Percentiles rank a stretch among this genome's conserved stretches.
Evolutionary conservation across 75 land plant genomes (phyloP).

Genomic region (Sequoiadendron giganteum): DNA sequence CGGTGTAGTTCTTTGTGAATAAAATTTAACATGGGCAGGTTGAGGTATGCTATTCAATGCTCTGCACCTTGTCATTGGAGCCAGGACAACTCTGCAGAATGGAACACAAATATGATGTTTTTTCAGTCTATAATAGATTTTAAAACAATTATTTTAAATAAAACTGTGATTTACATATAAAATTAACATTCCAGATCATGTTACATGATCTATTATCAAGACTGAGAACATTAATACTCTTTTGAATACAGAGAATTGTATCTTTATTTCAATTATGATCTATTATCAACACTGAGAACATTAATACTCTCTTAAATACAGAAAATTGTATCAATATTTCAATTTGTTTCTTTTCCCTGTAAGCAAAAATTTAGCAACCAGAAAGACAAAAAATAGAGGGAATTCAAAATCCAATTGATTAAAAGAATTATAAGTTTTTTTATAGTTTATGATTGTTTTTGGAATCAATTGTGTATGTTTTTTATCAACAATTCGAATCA

Average conservation of each 20-base stretch:
- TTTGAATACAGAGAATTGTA: too few species aligned
- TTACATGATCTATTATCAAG: not conserved
- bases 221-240: not conserved
- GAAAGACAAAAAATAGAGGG: not conserved
- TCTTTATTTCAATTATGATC: too few species aligned
- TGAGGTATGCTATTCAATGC: slow-evolving; percentile 54
- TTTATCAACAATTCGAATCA: too few species aligned
- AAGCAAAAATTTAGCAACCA: too few species aligned
- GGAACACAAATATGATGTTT: not conserved
- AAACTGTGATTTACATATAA: too few species aligned
- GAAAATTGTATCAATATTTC: not conserved
- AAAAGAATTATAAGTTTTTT: too few species aligned
- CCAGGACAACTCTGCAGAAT: slow-evolving; percentile 64
- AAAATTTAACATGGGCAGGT: slow-evolving; percentile 47
- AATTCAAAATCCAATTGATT: too few species aligned
- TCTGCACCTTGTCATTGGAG: slow-evolving; percentile 88
- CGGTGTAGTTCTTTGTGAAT: slow-evolving; percentile 55
- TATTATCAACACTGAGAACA: not conserved
- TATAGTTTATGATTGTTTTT: too few species aligned
- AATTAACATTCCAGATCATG: too few species aligned
- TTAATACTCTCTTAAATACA: too few species aligned
- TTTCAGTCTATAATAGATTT: too few species aligned
- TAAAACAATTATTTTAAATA: too few species aligned
- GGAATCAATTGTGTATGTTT: not conserved
- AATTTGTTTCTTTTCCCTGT: not conserved